Evolutionary conservation across 2,329 filamentous ascomycete species (phyloP), one percentile per base, ranked within the genome.

Genomic region (Alternaria postmessia): DNA sequence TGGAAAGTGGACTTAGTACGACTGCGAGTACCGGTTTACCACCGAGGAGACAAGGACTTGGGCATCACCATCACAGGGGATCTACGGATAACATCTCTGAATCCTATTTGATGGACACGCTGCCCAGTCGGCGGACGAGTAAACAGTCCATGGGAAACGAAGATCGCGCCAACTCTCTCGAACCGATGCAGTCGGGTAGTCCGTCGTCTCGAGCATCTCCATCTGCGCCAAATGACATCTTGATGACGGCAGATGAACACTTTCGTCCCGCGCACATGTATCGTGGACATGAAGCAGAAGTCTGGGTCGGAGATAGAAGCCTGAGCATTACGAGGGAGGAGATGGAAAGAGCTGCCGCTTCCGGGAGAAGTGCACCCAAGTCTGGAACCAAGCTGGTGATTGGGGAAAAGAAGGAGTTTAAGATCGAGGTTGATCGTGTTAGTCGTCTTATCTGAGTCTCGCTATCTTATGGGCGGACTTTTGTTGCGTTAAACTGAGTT

Each of bases 401-500:
- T 39, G 69, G 63, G 20, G 76, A 76, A 54, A 70, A 66, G 53
- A 73, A 70, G n/a, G 72, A 73, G 9, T 65, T 77, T 36, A 72
- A 62, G 51, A 65, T 77, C 6, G 72, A 77, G 52, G 63, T 65
- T 11, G 71, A 71, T 59, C 59, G 64, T 4, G 71, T 62, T 16
- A 71, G 66, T 56, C 62, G 54, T 39, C 39, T 59, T 26, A 43
- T 41, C 26, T 64, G 52, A 54, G 24, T 18, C 41, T 4, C 38
- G 26, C 4, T 51, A 3, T 49, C 44, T 30, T 54, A 20, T 49
- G 46, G 32, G 46, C 14, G 30, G 46, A 11, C 16, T 32, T 4
- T 22, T 36, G 11, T 22, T 38, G 46, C 32, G 20, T 49, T 36
- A 12, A n/a, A 49, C 8, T 18, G 30, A 49, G 32, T 49, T 49